These are phyloP conservation scores for Septoria linicola DNA, from an alignment of 2,329 filamentous ascomycete genomes.

Conservation along the genomic window DNA sequence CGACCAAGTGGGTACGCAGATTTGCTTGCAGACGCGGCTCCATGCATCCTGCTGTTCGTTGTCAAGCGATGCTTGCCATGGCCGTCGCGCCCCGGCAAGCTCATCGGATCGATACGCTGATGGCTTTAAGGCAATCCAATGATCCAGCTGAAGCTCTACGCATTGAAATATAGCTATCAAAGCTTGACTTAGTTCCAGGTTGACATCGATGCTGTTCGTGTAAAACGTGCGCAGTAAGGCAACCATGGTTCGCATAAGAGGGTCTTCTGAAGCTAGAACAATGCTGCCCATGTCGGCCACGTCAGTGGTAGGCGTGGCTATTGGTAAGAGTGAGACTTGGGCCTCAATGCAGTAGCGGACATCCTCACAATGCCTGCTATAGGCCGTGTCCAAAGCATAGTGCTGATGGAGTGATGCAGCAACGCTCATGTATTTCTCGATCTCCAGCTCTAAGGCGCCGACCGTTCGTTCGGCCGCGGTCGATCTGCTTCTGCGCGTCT, in stretches of 20 bases:
- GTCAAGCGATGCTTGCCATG: conserved; percentile 37
- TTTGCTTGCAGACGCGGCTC: conserved; percentile 34
- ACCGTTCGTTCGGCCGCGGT: conserved; percentile 62
- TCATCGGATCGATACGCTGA: conserved; percentile 25
- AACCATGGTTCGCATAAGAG: conserved; percentile 54
- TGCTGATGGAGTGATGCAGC: conserved; percentile 68
- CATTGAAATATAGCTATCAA: conserved; percentile 81
- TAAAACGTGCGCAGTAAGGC: conserved; percentile 75
- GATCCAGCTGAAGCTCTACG: conserved; percentile 78
- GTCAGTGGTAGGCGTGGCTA: background rate
- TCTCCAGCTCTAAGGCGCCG: conserved; percentile 72
- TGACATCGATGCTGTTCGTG: conserved; percentile 86
- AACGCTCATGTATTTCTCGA: conserved; percentile 68
- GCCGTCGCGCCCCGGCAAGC: conserved; percentile 42
- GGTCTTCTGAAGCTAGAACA: conserved; percentile 53
- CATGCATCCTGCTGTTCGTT: conserved; percentile 37
- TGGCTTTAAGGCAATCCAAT: conserved; percentile 71
- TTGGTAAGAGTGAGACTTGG: conserved; percentile 26
- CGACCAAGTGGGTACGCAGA: conserved; percentile 40
- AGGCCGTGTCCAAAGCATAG: conserved; percentile 69
- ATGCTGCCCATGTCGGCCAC: conserved; percentile 12
- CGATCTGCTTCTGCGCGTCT: conserved; percentile 60
- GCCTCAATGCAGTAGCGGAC: conserved; percentile 44
- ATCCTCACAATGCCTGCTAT: conserved; percentile 70
- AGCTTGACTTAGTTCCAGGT: conserved; percentile 80